These are phyloP conservation scores for Mallotus japonicus DNA, from an alignment of 441 rosid species.

Conservation along the genomic window DNA sequence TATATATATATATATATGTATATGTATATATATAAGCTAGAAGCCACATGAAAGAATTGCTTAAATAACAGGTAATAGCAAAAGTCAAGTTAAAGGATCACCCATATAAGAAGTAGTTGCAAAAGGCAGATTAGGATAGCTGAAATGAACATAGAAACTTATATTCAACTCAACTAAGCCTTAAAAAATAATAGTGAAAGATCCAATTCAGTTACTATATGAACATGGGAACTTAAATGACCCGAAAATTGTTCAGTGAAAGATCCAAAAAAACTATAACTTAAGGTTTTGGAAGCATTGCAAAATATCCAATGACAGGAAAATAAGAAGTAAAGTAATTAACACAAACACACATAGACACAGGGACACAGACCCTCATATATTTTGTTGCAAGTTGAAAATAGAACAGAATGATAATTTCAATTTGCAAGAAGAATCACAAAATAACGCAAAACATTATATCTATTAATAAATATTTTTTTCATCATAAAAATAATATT, in stretches of 20 bases:
- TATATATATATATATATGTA: not conserved
- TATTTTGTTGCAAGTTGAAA: not conserved
- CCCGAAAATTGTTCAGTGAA: no score
- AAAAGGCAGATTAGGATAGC: not conserved
- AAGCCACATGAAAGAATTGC: conserved; percentile 2
- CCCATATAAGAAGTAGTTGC: not conserved
- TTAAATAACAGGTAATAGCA: not conserved
- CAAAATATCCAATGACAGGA: not conserved
- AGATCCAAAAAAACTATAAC: no score
- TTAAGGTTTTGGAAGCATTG: not conserved
- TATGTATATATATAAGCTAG: not conserved
- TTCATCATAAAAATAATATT: not conserved
- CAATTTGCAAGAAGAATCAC: not conserved
- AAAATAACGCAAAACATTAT: not conserved
- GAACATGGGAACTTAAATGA: no score
- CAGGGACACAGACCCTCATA: no score
- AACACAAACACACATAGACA: not conserved
- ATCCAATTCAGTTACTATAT: no score
- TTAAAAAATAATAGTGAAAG: no score
- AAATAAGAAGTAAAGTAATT: not conserved
- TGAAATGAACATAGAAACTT: not conserved
- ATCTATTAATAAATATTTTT: not conserved
- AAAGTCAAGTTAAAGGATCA: not conserved
- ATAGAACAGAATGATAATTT: not conserved
- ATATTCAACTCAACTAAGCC: not conserved